Conservation (phyloP, 140 eudicot genomes). For the Senecio squalidus region DNA sequence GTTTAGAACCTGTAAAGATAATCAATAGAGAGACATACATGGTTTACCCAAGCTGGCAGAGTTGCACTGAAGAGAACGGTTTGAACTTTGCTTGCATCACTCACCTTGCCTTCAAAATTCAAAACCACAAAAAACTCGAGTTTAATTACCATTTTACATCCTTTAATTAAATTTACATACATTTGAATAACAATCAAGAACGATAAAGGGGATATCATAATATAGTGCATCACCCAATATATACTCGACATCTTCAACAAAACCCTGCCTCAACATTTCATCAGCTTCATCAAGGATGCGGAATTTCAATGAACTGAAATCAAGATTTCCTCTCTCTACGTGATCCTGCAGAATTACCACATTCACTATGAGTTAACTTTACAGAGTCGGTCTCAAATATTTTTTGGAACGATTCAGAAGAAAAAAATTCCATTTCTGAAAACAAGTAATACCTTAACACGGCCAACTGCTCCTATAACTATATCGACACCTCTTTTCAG, state of each 20-base stretch:
- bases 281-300: constrained; percentile 97
- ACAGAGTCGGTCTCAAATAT: neutral
- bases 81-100: constrained; percentile 82
- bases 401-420: too few relatives aligned
- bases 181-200: neutral
- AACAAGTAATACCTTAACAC: constrained; percentile 62
- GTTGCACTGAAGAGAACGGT: constrained; percentile 98
- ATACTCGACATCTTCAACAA: constrained; percentile 93
- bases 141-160: neutral
- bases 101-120: constrained; percentile 66
- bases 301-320: constrained; percentile 65
- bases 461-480: constrained; percentile 90
- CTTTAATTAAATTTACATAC: neutral
- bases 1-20: neutral
- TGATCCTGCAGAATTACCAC: constrained; percentile 50
- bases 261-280: constrained; percentile 95
- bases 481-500: constrained; percentile 90
- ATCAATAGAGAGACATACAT: constrained; percentile 29
- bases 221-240: constrained; percentile 46
- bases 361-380: neutral
- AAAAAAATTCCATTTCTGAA: neutral
- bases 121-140: neutral
- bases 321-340: constrained; percentile 70
- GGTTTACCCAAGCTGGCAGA: constrained; percentile 87
- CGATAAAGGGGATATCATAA: neutral